Conservation (phyloP, 2,329 filamentous ascomycete genomes). For the Microsporum ferrugineum region DNA sequence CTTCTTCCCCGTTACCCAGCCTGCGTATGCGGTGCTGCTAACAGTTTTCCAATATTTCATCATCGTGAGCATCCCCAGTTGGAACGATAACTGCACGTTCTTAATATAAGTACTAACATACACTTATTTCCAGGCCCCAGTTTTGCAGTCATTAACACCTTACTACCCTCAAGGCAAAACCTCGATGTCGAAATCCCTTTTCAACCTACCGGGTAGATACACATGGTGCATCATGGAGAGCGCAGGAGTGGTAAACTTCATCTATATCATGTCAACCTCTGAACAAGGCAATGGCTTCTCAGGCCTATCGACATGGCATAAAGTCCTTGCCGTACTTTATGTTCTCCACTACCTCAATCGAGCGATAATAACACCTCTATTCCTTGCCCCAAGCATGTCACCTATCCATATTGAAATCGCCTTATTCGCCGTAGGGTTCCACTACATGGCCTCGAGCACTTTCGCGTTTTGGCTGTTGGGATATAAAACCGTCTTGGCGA, state of each 20-base stretch:
- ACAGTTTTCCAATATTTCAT: conserved; percentile 35
- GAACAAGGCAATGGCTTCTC: conserved; percentile 36
- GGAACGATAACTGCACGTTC: background rate
- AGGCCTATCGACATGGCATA: conserved; percentile 26
- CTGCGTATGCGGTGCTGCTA: conserved; percentile 27
- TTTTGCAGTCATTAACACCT: conserved; percentile 60
- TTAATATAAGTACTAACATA: background rate
- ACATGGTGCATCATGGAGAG: conserved; percentile 86
- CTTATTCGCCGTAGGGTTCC: conserved; percentile 56
- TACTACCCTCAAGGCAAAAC: conserved; percentile 94
- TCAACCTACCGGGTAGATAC: conserved; percentile 81
- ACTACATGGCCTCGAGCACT: conserved; percentile 65
- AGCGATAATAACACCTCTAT: conserved; percentile 66
- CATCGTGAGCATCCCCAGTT: conserved; percentile 29
- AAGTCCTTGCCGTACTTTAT: conserved; percentile 36
- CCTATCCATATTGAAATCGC: conserved; percentile 67
- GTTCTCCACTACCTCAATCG: conserved; percentile 85
- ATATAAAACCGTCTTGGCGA: conserved; percentile 48
- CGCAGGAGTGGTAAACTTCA: conserved; percentile 61
- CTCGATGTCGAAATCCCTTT: conserved; percentile 50
- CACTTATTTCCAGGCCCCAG: conserved; percentile 48
- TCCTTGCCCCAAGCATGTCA: conserved; percentile 80
- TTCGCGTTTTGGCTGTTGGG: conserved; percentile 73
- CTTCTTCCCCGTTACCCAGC: conserved; percentile 28
- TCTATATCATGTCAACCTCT: conserved; percentile 67